Evolutionary conservation across 1,284 basidiomycete genomes (phyloP), one percentile per base, ranked within the genome.

Genomic region (Coriolopsis trogii): DNA sequence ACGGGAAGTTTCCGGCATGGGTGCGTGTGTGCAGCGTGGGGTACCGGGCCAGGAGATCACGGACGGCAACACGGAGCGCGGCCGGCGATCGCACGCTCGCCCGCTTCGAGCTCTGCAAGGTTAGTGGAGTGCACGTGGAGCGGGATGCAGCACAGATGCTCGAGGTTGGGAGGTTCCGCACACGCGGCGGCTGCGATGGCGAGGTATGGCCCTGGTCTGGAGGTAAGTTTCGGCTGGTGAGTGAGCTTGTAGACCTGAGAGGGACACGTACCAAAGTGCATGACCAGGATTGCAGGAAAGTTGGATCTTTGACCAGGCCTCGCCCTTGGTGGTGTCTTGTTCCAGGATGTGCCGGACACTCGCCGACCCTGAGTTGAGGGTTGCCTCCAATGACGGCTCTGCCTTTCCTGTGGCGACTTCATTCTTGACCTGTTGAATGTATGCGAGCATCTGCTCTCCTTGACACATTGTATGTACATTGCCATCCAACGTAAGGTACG

Each of bases 31-130:
- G 28, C n/a, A 38, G 18, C 12, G 16, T 16, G 9, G 46, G 31
- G 51, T 43, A 48, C 20, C 31, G 45, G 1, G 1, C 13, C 4
- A 13, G 18, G 25, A 48, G 41, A 16, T 28, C 24, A 23, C 34
- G 41, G 9, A 48, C 20, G 28, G 52, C 48, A 12, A 55, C 36
- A 23, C 49, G 49, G 9, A 58, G 34, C 23, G 53, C 53, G 28
- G n/a, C n/a, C n/a, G n/a, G 53, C 41, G 1, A 58, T n/a, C 12
- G 50, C 38, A 8, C 53, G 41, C 30, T 38, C 26, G 31, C 53
- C 48, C 6, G 52, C 44, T 42, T 24, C 44, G 4, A 36, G 37
- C 50, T 46, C 28, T 15, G n/a, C 39, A 4, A 10, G 10, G n/a
- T 47, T 52, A 24, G 50, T 42, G 24, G 43, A n/a, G 31, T 52